A percentile compares a stretch with the other conserved stretches of the same genome.
Evolutionary conservation across 1,284 basidiomycete genomes (phyloP).

Genomic region (Cutaneotrichosporon cyanovorans): DNA sequence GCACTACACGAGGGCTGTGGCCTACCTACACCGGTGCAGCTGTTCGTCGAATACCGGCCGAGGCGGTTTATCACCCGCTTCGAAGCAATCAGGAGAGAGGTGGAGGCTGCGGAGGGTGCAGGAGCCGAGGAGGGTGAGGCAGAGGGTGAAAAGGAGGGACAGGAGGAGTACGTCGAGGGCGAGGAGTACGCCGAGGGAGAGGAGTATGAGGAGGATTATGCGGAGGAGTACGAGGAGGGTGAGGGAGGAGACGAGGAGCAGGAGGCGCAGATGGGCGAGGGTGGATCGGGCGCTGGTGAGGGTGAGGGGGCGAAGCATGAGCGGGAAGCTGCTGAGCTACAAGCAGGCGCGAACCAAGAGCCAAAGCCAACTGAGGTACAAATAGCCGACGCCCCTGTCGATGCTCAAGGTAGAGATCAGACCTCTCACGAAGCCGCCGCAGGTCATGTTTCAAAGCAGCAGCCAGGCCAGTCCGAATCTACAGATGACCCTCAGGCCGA

Average conservation of each 20-base stretch:
- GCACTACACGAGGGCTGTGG: constrained; percentile 35
- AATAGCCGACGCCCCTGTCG: too few relatives aligned
- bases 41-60: constrained; percentile 29
- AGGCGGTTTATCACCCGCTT: constrained; percentile 37
- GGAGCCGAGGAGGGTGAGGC: constrained; percentile 48
- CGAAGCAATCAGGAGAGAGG: constrained; percentile 34
- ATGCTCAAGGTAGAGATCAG: too few relatives aligned
- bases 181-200: background rate
- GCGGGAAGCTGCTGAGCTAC: constrained; percentile 2
- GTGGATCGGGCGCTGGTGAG: constrained; percentile 7
- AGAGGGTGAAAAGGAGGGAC: constrained; percentile 48
- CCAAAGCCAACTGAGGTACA: constrained; percentile 3
- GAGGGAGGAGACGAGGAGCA: constrained; percentile 1
- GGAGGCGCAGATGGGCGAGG: constrained; percentile 1
- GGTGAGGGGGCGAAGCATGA: constrained; percentile 3
- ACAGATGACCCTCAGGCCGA: too few relatives aligned
- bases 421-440: too few relatives aligned
- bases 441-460: too few relatives aligned
- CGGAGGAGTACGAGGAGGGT: background rate
- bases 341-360: constrained; percentile 6
- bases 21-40: constrained; percentile 33
- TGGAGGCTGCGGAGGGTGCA: constrained; percentile 54
- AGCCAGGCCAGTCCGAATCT: too few relatives aligned
- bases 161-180: background rate
- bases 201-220: background rate